Conservation (phyloP, 352 stramenopile species). For the Globisporangium nagaii region DNA sequence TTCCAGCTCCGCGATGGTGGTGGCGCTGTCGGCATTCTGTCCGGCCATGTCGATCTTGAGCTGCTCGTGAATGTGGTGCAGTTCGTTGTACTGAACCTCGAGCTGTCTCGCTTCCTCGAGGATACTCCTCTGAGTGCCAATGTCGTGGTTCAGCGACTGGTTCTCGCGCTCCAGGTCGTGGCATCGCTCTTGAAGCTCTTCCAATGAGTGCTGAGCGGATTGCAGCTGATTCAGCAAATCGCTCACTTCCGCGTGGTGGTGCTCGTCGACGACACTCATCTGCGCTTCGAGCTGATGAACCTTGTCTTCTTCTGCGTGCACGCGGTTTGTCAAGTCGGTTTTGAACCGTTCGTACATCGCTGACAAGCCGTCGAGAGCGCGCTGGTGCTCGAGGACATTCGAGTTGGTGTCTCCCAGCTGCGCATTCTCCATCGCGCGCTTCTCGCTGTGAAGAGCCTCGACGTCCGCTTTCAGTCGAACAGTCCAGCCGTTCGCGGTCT, state of each 20-base stretch:
- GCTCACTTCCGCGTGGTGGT: conserved; percentile 16
- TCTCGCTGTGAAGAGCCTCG: conserved; percentile 34
- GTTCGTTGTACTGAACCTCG: conserved; percentile 21
- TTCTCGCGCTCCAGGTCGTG: conserved; percentile 46
- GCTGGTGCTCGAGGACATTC: conserved; percentile 16
- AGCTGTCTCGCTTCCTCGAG: conserved; percentile 15
- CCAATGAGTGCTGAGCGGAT: conserved; percentile 10
- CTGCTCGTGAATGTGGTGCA: conserved; percentile 31
- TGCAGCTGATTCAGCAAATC: conserved; percentile 25
- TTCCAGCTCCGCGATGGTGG: conserved; percentile 26
- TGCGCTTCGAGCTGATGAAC: conserved; percentile 29
- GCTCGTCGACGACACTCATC: conserved; percentile 23
- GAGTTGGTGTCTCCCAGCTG: conserved; percentile 13
- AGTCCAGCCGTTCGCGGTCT: conserved; percentile 23
- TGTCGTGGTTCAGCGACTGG: conserved; percentile 29
- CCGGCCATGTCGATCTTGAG: conserved; percentile 24
- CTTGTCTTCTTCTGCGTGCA: conserved; percentile 41
- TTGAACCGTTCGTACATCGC: conserved; percentile 39
- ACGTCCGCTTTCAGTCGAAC: conserved; percentile 28
- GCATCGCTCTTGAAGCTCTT: conserved; percentile 17
- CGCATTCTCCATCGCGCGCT: conserved; percentile 23
- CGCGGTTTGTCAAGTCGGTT: conserved; percentile 26
- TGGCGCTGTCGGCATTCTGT: conserved; percentile 29
- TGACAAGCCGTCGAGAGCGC: conserved; percentile 21
- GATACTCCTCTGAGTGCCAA: conserved; percentile 6